A percentile compares a stretch with the other conserved stretches of the same genome.
Conservation (phyloP, 176 grass and related monocot genomes). For the Bothriochloa decipiens region DNA sequence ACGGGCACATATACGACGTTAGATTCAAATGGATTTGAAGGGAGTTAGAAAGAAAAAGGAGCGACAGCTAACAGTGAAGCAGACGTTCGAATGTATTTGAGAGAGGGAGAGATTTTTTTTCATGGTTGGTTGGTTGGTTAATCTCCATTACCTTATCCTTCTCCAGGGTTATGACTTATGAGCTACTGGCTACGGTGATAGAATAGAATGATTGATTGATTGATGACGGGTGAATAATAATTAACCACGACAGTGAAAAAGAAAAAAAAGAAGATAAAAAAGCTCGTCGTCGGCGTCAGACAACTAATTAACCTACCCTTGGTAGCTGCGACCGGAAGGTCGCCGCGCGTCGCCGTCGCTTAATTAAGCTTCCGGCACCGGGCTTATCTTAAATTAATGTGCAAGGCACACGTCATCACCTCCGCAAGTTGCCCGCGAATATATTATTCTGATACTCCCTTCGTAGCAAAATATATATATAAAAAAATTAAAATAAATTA, state of each 20-base stretch:
- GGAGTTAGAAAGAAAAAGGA: no score
- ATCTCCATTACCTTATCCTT: not conserved
- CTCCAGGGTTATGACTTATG: not conserved
- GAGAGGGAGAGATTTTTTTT: no score
- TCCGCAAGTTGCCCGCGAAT: not conserved
- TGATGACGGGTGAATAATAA: not conserved
- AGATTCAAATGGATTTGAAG: no score
- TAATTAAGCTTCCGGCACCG: conserved; percentile 29
- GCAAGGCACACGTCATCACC: not conserved
- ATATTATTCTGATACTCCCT: no score
- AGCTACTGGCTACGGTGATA: not conserved
- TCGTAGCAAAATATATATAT: no score
- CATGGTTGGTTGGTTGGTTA: not conserved
- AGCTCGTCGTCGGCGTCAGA: not conserved
- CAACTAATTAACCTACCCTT: not conserved
- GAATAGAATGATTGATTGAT: not conserved
- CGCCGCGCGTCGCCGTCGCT: conserved; percentile 35
- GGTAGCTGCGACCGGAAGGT: not conserved
- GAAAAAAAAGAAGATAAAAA: not conserved
- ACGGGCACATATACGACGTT: not conserved
- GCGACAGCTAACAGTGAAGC: no score
- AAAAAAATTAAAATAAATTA: no score
- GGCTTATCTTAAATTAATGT: not conserved
- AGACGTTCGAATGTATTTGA: no score
- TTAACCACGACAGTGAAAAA: not conserved